phyloP scores from a whole-genome alignment of 345 rosid genomes.

The Psidium guajava region DNA sequence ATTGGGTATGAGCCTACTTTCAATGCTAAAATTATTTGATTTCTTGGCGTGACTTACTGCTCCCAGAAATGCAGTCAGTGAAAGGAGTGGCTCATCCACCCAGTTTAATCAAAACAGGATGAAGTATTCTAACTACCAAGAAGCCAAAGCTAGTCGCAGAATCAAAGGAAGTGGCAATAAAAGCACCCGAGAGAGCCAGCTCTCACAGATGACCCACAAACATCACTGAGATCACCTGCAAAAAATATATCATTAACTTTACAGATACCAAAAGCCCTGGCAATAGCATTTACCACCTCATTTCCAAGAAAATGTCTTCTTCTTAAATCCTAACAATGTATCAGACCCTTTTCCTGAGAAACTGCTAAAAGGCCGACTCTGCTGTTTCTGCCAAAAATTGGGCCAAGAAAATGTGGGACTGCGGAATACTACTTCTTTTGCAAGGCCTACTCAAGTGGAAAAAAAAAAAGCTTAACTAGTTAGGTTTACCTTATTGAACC shows the following conservation, averaged over 20 bases:
- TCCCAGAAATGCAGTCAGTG: not conserved
- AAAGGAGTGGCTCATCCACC: not conserved
- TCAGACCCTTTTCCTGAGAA: not conserved
- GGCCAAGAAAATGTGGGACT: not conserved
- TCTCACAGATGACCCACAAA: conserved; percentile 17
- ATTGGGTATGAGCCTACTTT: not conserved
- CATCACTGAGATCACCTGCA: conserved; percentile 26
- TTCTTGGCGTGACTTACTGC: not conserved
- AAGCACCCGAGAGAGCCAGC: conserved; percentile 29
- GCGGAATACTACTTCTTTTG: too few species aligned
- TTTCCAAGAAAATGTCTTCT: not conserved
- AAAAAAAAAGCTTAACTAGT: not conserved
- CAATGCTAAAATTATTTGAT: not conserved
- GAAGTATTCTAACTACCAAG: conserved; percentile 6
- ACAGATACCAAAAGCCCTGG: conserved; percentile 8
- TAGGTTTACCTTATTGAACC: conserved; percentile 8
- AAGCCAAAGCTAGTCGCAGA: conserved; percentile 35
- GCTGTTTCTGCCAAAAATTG: not conserved
- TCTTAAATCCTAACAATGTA: not conserved
- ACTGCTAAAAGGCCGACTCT: not conserved
- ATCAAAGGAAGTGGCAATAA: conserved; percentile 33
- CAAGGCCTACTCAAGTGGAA: not conserved
- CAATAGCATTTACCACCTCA: conserved; percentile 4
- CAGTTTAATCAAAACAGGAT: not conserved
- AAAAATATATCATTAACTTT: not conserved